Percentiles rank a stretch among this genome's conserved stretches.
phyloP scores from a whole-genome alignment of 2,329 filamentous ascomycete species.

The Akanthomyces muscarius region DNA sequence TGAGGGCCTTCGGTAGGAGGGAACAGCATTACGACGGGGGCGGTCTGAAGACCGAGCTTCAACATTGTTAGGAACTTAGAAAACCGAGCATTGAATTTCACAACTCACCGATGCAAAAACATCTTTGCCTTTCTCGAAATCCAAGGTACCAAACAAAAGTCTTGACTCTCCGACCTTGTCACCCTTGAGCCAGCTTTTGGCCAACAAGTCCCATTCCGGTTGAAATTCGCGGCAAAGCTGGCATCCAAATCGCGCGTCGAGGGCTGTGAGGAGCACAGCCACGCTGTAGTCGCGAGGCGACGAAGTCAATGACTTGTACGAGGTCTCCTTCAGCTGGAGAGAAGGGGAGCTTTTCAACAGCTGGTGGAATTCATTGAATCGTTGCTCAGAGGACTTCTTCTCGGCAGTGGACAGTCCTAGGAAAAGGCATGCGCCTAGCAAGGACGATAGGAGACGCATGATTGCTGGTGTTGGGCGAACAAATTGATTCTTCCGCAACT shows the following conservation, averaged over 20 bases:
- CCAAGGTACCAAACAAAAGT: constrained; percentile 76
- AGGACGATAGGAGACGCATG: constrained; percentile 65
- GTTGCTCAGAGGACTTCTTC: constrained; percentile 60
- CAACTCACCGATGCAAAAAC: constrained; percentile 77
- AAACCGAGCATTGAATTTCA: constrained; percentile 1
- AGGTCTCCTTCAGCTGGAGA: constrained; percentile 71
- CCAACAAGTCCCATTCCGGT: constrained; percentile 86
- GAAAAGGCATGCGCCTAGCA: constrained; percentile 62
- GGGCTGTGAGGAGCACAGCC: constrained; percentile 79
- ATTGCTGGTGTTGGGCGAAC: constrained; percentile 30
- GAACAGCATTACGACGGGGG: constrained; percentile 84
- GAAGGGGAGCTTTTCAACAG: constrained; percentile 63
- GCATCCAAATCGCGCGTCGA: constrained; percentile 80
- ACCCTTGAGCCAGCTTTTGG: constrained; percentile 81
- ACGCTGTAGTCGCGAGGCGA: constrained; percentile 79
- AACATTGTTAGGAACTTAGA: background rate
- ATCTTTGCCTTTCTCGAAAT: constrained; percentile 79
- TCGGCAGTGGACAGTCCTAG: constrained; percentile 57
- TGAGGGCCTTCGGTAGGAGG: constrained; percentile 78
- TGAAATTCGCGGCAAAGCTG: constrained; percentile 85
- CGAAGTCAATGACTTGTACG: constrained; percentile 71
- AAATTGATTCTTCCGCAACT: background rate
- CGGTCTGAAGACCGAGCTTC: constrained; percentile 89
- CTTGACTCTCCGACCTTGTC: constrained; percentile 70
- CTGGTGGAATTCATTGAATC: constrained; percentile 67